A percentile compares a stretch with the other conserved stretches of the same genome.
Evolutionary conservation across 2,329 filamentous ascomycete species (phyloP).

Genomic region (Myriosclerotinia curreyana): DNA sequence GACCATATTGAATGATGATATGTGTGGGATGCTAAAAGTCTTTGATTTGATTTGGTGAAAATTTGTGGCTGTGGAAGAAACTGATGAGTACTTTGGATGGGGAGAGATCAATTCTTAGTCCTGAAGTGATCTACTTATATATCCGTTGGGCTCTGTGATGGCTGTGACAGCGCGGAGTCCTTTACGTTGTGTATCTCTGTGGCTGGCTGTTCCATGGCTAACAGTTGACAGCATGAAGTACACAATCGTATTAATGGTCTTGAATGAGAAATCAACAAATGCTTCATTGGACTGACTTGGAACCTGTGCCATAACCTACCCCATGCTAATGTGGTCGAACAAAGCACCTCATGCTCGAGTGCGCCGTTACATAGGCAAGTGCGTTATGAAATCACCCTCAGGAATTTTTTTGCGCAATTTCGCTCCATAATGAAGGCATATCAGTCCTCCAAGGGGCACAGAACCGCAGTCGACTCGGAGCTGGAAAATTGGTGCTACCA

Average conservation of each 20-base stretch:
- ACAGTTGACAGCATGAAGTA: background rate
- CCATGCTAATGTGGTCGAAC: background rate
- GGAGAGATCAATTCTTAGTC: background rate
- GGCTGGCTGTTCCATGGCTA: background rate
- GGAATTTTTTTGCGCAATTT: background rate
- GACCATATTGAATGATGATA: slow-evolving; percentile 4
- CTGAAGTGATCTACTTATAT: background rate
- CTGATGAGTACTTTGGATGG: background rate
- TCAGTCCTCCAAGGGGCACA: background rate
- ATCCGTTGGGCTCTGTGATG: background rate
- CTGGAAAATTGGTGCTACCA: background rate
- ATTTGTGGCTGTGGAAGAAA: background rate
- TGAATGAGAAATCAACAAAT: background rate
- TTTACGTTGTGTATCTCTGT: background rate
- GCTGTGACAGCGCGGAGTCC: no score
- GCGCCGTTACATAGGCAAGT: background rate
- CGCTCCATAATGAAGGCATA: background rate
- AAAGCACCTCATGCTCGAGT: background rate
- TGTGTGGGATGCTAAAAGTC: background rate
- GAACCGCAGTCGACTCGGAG: no score
- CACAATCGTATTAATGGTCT: background rate
- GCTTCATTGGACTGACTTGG: background rate
- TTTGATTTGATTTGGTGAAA: background rate
- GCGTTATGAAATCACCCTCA: background rate
- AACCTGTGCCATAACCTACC: background rate